Evolutionary conservation across 2,329 filamentous ascomycete species (phyloP), one percentile per base, ranked within the genome.

Genomic region (Cadophora sp.): DNA sequence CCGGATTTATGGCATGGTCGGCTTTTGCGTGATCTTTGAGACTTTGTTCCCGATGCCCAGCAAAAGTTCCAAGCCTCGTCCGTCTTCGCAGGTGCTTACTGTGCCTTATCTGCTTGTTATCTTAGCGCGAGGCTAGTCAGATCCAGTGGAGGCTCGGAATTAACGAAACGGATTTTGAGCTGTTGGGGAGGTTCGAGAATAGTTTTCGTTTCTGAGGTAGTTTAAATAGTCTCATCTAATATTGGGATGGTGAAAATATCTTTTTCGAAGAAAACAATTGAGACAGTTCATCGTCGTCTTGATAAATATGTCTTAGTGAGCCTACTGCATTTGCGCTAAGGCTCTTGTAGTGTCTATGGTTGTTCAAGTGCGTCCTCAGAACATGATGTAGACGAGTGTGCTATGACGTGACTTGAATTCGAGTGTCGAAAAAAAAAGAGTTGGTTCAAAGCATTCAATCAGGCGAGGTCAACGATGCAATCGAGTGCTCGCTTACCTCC

Each of bases 1-100:
- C n/a, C 48, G n/a, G n/a, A 63, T 26, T 63, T 40, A 53, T 27
- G 61, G 31, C 48, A 63, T 63, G 60, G 60, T 53, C 46, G 48
- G 61, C 14, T 16, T 55, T 55, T 63, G n/a, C 14, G 46, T 40
- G 27, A 59, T 12, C 12, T 34, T 55, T n/a, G 19, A 55, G 51
- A 37, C 55, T 37, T 58, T 37, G 55, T 58, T 58, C n/a, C 51
- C 51, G 27, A 53, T 14, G 7, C 34, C 24, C 12, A 27, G 50
- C 24, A 55, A 55, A 55, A 55, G 26, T 31, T 9, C 56, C 34
- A 37, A 59, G 56, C 56, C 55, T 40, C 31, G 34, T 59, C 55
- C 55, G 31, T 34, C 8, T 40, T 58, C 9, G 4, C 31, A 58
- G 24, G 55, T 24, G 55, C 40, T 40, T 34, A 34, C 11, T n/a